Base-by-base conservation (phyloP, 148 eudicot genomes). In the Spergularia marina region DNA sequence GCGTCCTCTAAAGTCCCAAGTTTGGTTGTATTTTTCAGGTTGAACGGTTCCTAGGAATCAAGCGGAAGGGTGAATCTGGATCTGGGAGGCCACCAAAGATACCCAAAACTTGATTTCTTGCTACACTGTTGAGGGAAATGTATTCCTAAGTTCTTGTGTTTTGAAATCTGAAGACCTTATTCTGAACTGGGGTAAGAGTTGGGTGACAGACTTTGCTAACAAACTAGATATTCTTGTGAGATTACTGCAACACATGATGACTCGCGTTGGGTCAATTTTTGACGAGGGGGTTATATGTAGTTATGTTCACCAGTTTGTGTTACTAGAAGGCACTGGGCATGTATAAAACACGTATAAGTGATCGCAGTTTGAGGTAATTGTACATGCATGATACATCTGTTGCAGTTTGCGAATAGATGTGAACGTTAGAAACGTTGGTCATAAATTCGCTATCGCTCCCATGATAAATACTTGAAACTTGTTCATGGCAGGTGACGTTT, bases 31-130 rank as follows among this genome's bases (percentile, higher is more conserved):
- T 53, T 18, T 76, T 71, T 77, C 88, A 94, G 98, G 98, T 94
- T 34, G 98, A 94, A 81, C 92, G 89, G 82, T 92, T 94, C 62
- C 62, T 94, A 79, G 97, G 97, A 44, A 90, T 94, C 81, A 91
- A 90, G 85, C 93, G 98, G 63, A 94, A 88, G 84, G 64, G 86
- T 5, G 92, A 84, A 66, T 65, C 80, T 30, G 89, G 85, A 74
- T 83, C 82, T 73, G 74, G 79, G 15, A 82, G 80, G 23, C 78
- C 85, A 5, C 88, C 88, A 52, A 90, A 87, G 86, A 94, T 81
- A 83, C 93, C 87, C 4, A 89, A 82, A 82, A 82, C 73, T 10
- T 81, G 80, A 72, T 30, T 30, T 47, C 47, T 72, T 54, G 39
- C 59, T 66, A 36, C 36, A 17, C 64, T 71, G 67, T 40, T 52